phyloP scores from a whole-genome alignment of 495 filamentous ascomycete species.

The Podospora australis region DNA sequence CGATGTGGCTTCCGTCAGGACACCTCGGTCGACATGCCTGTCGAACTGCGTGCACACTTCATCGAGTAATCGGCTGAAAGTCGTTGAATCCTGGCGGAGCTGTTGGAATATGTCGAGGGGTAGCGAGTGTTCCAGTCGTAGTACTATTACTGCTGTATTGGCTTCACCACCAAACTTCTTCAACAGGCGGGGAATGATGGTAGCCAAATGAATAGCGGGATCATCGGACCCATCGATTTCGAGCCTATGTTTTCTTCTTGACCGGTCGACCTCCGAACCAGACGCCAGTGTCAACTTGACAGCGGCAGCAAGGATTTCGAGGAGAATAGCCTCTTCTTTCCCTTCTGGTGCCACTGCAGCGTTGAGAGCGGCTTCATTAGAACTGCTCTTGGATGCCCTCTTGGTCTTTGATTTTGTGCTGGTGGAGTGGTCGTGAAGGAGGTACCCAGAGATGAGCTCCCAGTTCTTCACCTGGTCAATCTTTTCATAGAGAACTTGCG shows the following conservation, averaged over 20 bases:
- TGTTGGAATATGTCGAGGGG: slow-evolving; percentile 86
- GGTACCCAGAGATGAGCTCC: slow-evolving; percentile 82
- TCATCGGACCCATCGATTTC: slow-evolving; percentile 65
- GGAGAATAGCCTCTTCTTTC: slow-evolving; percentile 73
- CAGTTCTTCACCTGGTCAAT: slow-evolving; percentile 74
- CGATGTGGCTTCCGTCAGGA: slow-evolving; percentile 75
- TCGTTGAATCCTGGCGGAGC: slow-evolving; percentile 75
- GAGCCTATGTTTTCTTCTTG: slow-evolving; percentile 50
- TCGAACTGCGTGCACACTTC: slow-evolving; percentile 93
- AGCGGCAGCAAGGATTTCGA: slow-evolving; percentile 77
- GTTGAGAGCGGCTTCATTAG: slow-evolving; percentile 51
- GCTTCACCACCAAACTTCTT: slow-evolving; percentile 91
- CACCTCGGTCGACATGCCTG: slow-evolving; percentile 75
- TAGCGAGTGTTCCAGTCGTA: slow-evolving; percentile 80
- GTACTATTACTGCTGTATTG: slow-evolving; percentile 72
- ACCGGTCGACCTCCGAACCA: slow-evolving; percentile 55
- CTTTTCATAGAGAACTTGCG: slow-evolving; percentile 75
- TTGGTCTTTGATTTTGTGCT: slow-evolving; percentile 35
- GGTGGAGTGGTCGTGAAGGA: slow-evolving; percentile 82
- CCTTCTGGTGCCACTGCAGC: slow-evolving; percentile 64
- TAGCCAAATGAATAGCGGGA: slow-evolving; percentile 64
- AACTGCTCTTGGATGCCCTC: slow-evolving; percentile 30
- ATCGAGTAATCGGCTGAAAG: slow-evolving; percentile 75
- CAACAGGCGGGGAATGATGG: slow-evolving; percentile 73
- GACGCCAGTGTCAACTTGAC: slow-evolving; percentile 62